phyloP scores from a whole-genome alignment of 2,329 filamentous ascomycete genomes.

The Zarea fungicola region DNA sequence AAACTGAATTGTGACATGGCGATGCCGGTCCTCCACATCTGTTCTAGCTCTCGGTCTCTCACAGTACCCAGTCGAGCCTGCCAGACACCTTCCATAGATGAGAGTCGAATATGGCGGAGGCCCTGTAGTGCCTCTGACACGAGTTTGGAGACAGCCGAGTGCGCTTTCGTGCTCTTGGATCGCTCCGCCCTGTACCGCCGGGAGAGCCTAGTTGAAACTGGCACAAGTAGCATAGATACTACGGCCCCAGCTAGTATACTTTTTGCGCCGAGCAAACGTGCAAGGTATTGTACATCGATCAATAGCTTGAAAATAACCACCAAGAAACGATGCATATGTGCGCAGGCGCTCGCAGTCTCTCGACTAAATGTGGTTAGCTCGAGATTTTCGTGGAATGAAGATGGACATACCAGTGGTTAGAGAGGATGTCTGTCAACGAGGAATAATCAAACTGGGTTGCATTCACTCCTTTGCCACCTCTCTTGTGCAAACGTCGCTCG shows the following conservation, averaged over 20 bases:
- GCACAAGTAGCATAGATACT: not conserved
- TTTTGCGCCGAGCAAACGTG: not conserved
- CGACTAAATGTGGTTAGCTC: not conserved
- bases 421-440: slow-evolving; percentile 1
- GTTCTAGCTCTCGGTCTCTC: slow-evolving; percentile 4
- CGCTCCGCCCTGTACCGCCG: not conserved
- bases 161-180: not conserved
- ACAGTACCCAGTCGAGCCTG: not conserved
- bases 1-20: slow-evolving; percentile 10
- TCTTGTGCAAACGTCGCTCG: no score
- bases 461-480: not conserved
- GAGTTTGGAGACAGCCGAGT: not conserved
- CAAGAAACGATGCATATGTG: not conserved
- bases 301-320: not conserved
- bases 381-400: no score
- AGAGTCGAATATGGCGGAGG: slow-evolving; percentile 14
- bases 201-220: not conserved
- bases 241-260: not conserved
- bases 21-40: slow-evolving; percentile 10
- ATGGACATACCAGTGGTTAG: slow-evolving; percentile 2
- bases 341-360: slow-evolving; percentile 4
- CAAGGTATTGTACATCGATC: not conserved
- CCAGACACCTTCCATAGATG: slow-evolving; percentile 13
- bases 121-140: slow-evolving; percentile 6
- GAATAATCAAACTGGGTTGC: not conserved